Percentiles rank a stretch among this genome's conserved stretches.
These are phyloP conservation scores for Oryza punctata DNA, from an alignment of 176 grass and related monocot genomes.

Conservation along the genomic window DNA sequence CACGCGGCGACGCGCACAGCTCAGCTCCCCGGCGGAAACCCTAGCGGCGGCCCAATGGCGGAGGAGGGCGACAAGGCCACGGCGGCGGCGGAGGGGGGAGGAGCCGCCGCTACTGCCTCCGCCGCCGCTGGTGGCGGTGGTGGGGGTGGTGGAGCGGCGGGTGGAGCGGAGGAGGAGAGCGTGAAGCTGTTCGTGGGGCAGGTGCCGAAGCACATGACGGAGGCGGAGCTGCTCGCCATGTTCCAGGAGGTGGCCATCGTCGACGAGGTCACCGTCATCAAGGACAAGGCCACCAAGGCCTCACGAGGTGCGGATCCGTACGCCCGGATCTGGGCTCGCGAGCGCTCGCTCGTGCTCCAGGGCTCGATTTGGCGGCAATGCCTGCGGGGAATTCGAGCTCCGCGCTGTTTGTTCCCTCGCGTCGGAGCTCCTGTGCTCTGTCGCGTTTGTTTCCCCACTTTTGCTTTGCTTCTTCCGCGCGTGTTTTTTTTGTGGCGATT, in stretches of 20 bases:
- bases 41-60: slow-evolving; percentile 45
- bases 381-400: slow-evolving; percentile 2
- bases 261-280: slow-evolving; percentile 95
- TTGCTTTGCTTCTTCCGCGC: background rate
- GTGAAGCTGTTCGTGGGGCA: slow-evolving; percentile 90
- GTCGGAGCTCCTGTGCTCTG: background rate
- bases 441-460: background rate
- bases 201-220: slow-evolving; percentile 79
- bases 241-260: slow-evolving; percentile 88
- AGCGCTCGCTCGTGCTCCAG: background rate
- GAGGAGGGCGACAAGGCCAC: slow-evolving; percentile 42
- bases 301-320: slow-evolving; percentile 76
- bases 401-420: background rate
- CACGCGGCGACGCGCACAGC: background rate
- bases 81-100: background rate
- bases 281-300: slow-evolving; percentile 88
- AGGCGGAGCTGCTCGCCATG: slow-evolving; percentile 67
- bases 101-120: background rate
- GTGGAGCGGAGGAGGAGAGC: slow-evolving; percentile 48
- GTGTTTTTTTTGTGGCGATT: background rate
- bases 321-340: slow-evolving; percentile 43
- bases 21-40: slow-evolving; percentile 10
- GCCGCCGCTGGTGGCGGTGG: background rate
- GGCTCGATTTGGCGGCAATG: slow-evolving; percentile 36
- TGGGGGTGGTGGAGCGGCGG: background rate